phyloP scores from a whole-genome alignment of 2,329 filamentous ascomycete genomes.

The Colletotrichum kahawae region DNA sequence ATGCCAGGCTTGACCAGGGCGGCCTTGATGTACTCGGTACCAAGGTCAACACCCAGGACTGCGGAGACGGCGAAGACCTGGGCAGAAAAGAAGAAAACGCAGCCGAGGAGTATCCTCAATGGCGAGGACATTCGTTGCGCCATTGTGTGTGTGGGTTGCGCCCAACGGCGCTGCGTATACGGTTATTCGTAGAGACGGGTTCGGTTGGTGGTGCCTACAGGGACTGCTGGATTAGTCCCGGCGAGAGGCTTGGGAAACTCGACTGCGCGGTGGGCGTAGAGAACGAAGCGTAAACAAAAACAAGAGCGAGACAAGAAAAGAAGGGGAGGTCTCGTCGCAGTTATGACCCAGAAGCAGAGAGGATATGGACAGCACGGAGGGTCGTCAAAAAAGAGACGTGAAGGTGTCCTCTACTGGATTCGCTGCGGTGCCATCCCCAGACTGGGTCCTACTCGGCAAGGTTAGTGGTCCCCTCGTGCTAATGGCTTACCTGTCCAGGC shows the following conservation, averaged over 20 bases:
- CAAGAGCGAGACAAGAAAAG: background rate
- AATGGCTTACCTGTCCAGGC: slow-evolving; percentile 15
- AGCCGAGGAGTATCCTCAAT: slow-evolving; percentile 42
- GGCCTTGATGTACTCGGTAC: slow-evolving; percentile 97
- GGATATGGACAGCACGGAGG: background rate
- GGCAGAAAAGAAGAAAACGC: slow-evolving; percentile 47
- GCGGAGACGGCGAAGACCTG: slow-evolving; percentile 66
- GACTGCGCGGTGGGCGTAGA: background rate
- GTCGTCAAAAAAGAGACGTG: slow-evolving; percentile 9
- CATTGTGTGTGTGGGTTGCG: slow-evolving; percentile 32
- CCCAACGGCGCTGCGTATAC: slow-evolving; percentile 13
- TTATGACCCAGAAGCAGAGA: slow-evolving; percentile 1
- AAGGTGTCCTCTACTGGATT: slow-evolving; percentile 20
- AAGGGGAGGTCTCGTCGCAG: background rate
- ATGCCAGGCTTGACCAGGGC: slow-evolving; percentile 95
- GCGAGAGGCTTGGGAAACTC: slow-evolving; percentile 5
- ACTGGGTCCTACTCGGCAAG: slow-evolving; percentile 9
- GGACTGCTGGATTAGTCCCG: slow-evolving; percentile 3
- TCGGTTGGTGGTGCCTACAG: background rate
- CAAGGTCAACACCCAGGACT: slow-evolving; percentile 91
- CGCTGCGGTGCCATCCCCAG: slow-evolving; percentile 14
- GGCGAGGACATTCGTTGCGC: slow-evolving; percentile 37
- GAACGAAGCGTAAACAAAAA: background rate
- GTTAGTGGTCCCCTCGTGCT: background rate
- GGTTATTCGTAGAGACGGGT: background rate